A percentile compares a stretch with the other conserved stretches of the same genome.
phyloP scores from a whole-genome alignment of 148 eudicot genomes.

The Chenopodium formosanum region DNA sequence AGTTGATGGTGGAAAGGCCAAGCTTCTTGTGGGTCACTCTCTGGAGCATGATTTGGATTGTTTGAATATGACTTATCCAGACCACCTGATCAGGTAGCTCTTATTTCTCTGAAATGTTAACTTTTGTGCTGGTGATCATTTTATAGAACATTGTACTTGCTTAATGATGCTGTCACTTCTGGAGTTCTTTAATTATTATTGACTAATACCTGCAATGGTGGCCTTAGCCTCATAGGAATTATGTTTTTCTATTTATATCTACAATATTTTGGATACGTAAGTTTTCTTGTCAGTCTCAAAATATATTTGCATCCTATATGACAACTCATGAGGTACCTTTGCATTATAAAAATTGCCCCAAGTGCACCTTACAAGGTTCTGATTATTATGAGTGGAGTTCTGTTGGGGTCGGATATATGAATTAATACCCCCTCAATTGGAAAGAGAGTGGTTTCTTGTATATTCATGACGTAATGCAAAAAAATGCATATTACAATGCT shows the following conservation, averaged over 20 bases:
- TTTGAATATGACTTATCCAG: conserved; percentile 62
- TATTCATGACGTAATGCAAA: neutral
- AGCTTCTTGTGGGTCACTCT: conserved; percentile 75
- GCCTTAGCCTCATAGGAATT: neutral
- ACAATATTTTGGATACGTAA: neutral
- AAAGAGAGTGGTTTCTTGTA: neutral
- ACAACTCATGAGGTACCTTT: neutral
- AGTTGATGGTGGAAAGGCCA: conserved; percentile 63
- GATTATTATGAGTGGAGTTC: neutral
- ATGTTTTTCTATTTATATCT: neutral
- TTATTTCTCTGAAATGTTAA: conserved; percentile 5
- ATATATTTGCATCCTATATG: neutral
- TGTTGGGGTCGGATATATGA: neutral
- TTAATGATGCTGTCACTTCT: neutral
- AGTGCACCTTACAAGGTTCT: neutral
- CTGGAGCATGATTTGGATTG: conserved; percentile 62
- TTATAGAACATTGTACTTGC: neutral
- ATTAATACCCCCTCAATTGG: neutral
- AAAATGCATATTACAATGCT: neutral
- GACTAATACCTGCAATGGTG: neutral
- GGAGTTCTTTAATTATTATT: neutral
- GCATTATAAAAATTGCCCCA: neutral
- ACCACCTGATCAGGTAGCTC: conserved; percentile 54
- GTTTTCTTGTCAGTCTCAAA: neutral
- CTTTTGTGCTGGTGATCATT: neutral